Percentiles rank a stretch among this genome's conserved stretches.
Conservation (phyloP, 2,329 filamentous ascomycete species). For the Madurella mycetomatis region DNA sequence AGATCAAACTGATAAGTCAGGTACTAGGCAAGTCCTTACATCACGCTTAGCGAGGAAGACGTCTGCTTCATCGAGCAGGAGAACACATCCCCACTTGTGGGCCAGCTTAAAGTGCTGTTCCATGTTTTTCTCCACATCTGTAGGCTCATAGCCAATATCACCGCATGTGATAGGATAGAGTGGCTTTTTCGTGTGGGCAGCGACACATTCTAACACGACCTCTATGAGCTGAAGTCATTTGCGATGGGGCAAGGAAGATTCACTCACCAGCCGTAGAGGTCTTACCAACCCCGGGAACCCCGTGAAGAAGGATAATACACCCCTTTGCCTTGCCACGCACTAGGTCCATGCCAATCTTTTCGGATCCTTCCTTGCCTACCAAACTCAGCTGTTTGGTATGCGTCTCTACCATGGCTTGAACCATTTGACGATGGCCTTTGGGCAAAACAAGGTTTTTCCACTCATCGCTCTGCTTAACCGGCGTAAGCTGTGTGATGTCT, state of each 20-base stretch:
- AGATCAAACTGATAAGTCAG: too few relatives aligned
- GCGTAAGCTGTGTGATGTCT: too few relatives aligned
- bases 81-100: slow-evolving; percentile 23
- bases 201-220: slow-evolving; percentile 5
- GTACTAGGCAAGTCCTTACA: too few relatives aligned
- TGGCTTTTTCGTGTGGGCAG: slow-evolving; percentile 1
- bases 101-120: slow-evolving; percentile 23
- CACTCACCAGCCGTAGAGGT: slow-evolving; percentile 12
- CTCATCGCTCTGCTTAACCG: slow-evolving; percentile 19
- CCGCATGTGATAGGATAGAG: slow-evolving; percentile 17
- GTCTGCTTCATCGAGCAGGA: slow-evolving; percentile 28
- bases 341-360: slow-evolving; percentile 25
- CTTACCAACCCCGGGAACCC: slow-evolving; percentile 15
- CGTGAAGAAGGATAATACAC: slow-evolving; percentile 12
- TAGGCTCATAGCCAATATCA: slow-evolving; percentile 33
- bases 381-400: too few relatives aligned
- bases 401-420: slow-evolving; percentile 29
- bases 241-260: not conserved
- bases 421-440: slow-evolving; percentile 27
- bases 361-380: too few relatives aligned
- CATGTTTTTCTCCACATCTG: slow-evolving; percentile 21
- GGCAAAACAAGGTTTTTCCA: slow-evolving; percentile 30
- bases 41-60: slow-evolving; percentile 21
- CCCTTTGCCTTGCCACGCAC: slow-evolving; percentile 25
- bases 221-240: too few relatives aligned